Base-by-base conservation (phyloP, 129 eudicot species). In the Helichrysum umbraculigerum region DNA sequence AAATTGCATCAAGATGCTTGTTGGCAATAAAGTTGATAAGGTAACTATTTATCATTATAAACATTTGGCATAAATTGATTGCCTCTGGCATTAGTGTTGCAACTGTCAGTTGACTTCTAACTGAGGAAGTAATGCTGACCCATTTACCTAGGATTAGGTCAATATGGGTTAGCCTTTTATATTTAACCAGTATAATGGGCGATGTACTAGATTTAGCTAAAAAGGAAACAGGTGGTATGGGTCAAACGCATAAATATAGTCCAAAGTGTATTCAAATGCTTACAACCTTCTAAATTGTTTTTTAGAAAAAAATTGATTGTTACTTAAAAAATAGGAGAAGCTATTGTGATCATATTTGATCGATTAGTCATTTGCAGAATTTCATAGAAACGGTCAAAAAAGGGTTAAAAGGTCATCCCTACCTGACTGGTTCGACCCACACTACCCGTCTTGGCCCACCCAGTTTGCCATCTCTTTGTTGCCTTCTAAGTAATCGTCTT, bases 11-110 rank as follows among this genome's bases (percentile, higher is more conserved):
- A 92, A 92, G 91, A 88, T 92, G 98, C 93, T 92, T 78, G 98
- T 92, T 54, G 98, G 98, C 68, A 92, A 92, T 85, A 92, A 92
- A 92, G 98, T 92, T 83, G 98, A 92, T 68, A 92, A 92, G 98
- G 98, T 92, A 83, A 41, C 52, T 41, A 22, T 22, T 44, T 21
- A 19, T 58, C 20, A 17, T 75, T 63, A 17, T 29, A 41, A 34
- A 33, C 39, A 52, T 25, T 58, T 57, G 66, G 77, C 22, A 21
- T 68, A 35, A 44, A 60, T 41, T 11, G 20, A 8, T 25, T 60
- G 70, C 20, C 34, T 74, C 21, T 11, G 20, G 11, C 72, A 33
- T 52, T 25, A 2, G 52, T 7, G 52, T 54, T 76, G 66, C 56
- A 34, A 28, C 6, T 77, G 29, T 30, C 21, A 39, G 22, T 59